These are phyloP conservation scores for Nannochloropsis gaditana DNA, from an alignment of 108 stramenopile species.

Conservation along the genomic window DNA sequence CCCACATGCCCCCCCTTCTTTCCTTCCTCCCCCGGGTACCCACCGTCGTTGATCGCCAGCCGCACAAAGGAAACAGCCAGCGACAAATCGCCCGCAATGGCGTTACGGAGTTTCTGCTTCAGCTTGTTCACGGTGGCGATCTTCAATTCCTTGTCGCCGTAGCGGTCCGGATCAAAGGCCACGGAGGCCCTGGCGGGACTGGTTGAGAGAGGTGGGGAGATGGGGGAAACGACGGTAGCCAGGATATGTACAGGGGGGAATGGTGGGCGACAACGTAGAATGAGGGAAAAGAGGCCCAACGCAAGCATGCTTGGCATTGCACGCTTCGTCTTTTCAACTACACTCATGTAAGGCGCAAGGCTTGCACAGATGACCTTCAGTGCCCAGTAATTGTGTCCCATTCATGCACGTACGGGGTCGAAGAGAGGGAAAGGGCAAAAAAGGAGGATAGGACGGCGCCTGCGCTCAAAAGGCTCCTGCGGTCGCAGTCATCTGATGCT, in stretches of 20 bases:
- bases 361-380: too few relatives aligned
- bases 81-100: slow-evolving; percentile 22
- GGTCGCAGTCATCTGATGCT: background rate
- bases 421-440: background rate
- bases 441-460: background rate
- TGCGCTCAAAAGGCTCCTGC: background rate
- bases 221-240: too few relatives aligned
- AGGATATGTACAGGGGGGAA: too few relatives aligned
- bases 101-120: slow-evolving; percentile 36
- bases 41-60: slow-evolving; percentile 21
- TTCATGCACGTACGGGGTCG: background rate
- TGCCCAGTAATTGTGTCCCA: too few relatives aligned
- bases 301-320: too few relatives aligned
- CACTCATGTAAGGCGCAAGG: too few relatives aligned
- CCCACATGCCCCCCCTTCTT: slow-evolving; percentile 6
- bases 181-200: slow-evolving; percentile 18
- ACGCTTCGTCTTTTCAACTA: too few relatives aligned
- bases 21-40: background rate
- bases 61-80: slow-evolving; percentile 23
- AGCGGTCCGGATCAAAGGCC: slow-evolving; percentile 36
- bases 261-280: too few relatives aligned
- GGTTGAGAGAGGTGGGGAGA: background rate
- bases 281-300: background rate
- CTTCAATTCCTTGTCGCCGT: slow-evolving; percentile 42
- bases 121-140: slow-evolving; percentile 33